Percentiles rank a stretch among this genome's conserved stretches.
These are phyloP conservation scores for Phaeosphaeria sp. DNA, from an alignment of 2,329 filamentous ascomycete species.

Conservation along the genomic window DNA sequence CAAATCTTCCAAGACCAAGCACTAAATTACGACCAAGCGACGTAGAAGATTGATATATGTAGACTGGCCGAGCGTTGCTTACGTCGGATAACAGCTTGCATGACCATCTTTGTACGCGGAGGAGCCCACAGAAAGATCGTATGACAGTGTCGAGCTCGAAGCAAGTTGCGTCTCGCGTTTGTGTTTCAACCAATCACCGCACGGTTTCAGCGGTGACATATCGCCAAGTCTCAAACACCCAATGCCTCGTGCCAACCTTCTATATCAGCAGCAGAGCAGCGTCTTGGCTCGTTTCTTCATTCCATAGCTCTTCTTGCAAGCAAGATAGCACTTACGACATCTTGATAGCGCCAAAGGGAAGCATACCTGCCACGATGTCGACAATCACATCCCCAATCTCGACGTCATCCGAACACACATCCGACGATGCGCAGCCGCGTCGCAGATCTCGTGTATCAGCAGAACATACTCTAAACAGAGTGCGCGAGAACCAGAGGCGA, in stretches of 20 bases:
- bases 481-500: constrained; percentile 61
- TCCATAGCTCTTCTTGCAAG: background rate
- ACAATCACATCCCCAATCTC: constrained; percentile 15
- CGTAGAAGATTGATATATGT: too few relatives aligned
- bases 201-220: constrained; percentile 42
- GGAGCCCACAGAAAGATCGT: background rate
- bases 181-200: constrained; percentile 38
- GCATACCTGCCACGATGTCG: constrained; percentile 9
- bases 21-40: too few relatives aligned
- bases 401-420: constrained; percentile 13
- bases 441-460: constrained; percentile 37
- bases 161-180: background rate
- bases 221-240: constrained; percentile 29
- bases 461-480: constrained; percentile 49
- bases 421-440: constrained; percentile 10
- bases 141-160: background rate
- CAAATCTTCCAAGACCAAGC: too few relatives aligned
- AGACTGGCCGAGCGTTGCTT: too few relatives aligned
- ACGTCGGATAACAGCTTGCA: too few relatives aligned
- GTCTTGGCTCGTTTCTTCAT: background rate
- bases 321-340: background rate
- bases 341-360: background rate
- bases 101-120: too few relatives aligned
- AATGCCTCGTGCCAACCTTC: constrained; percentile 16
- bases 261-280: background rate